Evolutionary conservation across 2,329 filamentous ascomycete species (phyloP).

Genomic region (Coniella lustricola): DNA sequence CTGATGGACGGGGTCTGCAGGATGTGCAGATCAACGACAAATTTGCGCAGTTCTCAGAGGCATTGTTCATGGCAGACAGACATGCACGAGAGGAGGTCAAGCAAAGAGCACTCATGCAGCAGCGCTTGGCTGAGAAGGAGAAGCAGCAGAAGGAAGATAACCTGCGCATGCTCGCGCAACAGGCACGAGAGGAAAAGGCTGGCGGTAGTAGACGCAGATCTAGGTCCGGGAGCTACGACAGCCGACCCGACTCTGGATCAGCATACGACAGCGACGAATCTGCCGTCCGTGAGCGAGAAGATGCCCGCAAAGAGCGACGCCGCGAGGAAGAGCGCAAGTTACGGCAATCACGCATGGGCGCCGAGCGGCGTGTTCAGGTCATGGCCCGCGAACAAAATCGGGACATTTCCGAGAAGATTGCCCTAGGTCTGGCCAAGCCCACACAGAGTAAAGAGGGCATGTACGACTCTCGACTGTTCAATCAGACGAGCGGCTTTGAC

Average conservation of each 20-base stretch:
- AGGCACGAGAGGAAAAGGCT: slow-evolving; percentile 77
- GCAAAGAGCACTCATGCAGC: slow-evolving; percentile 89
- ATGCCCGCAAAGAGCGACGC: slow-evolving; percentile 67
- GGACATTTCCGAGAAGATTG: slow-evolving; percentile 95
- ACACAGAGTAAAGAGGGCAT: slow-evolving; percentile 88
- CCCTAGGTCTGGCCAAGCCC: slow-evolving; percentile 87
- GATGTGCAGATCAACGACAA: slow-evolving; percentile 98
- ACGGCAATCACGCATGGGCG: slow-evolving; percentile 90
- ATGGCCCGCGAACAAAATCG: slow-evolving; percentile 93
- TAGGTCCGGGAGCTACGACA: slow-evolving; percentile 42
- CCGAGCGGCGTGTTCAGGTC: slow-evolving; percentile 83
- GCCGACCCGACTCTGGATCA: slow-evolving; percentile 41
- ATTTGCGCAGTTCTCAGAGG: slow-evolving; percentile 92
- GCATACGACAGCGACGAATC: slow-evolving; percentile 52
- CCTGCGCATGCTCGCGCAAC: slow-evolving; percentile 78
- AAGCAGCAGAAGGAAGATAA: slow-evolving; percentile 92
- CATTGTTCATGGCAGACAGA: slow-evolving; percentile 86
- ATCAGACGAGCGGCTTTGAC: slow-evolving; percentile 85
- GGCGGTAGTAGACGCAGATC: slow-evolving; percentile 33
- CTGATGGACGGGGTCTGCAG: slow-evolving; percentile 84
- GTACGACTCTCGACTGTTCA: slow-evolving; percentile 95
- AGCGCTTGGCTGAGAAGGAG: slow-evolving; percentile 92
- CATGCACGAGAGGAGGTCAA: slow-evolving; percentile 95
- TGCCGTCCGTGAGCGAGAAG: slow-evolving; percentile 68
- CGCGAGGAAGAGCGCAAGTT: slow-evolving; percentile 84